Percentiles rank a stretch among this genome's conserved stretches.
phyloP scores from a whole-genome alignment of 148 eudicot species.

The Amaranthus cruentus region DNA sequence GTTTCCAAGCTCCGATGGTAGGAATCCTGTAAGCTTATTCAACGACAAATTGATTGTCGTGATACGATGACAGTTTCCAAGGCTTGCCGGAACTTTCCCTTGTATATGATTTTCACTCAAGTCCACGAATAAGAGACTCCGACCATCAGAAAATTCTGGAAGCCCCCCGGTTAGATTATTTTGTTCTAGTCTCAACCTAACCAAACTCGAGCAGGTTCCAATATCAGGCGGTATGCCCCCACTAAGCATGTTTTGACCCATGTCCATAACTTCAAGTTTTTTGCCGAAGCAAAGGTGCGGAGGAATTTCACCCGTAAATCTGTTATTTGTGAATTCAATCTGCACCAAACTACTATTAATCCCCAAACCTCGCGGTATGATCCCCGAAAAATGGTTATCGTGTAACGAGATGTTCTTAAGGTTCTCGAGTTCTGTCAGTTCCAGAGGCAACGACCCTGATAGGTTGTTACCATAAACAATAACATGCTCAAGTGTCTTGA shows the following conservation, averaged over 20 bases:
- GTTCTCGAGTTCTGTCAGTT: slow-evolving; percentile 42
- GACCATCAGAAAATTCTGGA: slow-evolving; percentile 49
- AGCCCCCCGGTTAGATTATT: slow-evolving; percentile 59
- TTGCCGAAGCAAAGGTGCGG: slow-evolving; percentile 58
- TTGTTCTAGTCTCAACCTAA: slow-evolving; percentile 49
- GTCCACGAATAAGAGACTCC: slow-evolving; percentile 41
- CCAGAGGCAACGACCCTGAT: slow-evolving; percentile 58
- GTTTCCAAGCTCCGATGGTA: slow-evolving; percentile 55
- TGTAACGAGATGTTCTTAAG: slow-evolving; percentile 49
- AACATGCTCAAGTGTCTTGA: slow-evolving; percentile 50
- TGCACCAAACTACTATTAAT: slow-evolving; percentile 44
- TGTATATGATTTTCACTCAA: slow-evolving; percentile 48
- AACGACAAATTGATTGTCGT: slow-evolving; percentile 42
- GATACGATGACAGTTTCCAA: slow-evolving; percentile 39
- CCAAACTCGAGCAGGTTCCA: slow-evolving; percentile 56
- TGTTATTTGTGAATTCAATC: slow-evolving; percentile 60
- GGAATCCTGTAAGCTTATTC: slow-evolving; percentile 48
- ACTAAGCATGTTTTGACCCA: slow-evolving; percentile 54
- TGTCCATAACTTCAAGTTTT: slow-evolving; percentile 35
- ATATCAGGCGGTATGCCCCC: slow-evolving; percentile 62
- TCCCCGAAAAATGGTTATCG: slow-evolving; percentile 60
- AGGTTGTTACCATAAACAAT: slow-evolving; percentile 46
- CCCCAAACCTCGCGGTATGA: slow-evolving; percentile 61
- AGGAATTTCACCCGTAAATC: slow-evolving; percentile 60
- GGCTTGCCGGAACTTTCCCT: slow-evolving; percentile 51